phyloP scores from a whole-genome alignment of 176 grass and related monocot species.

The Alopecurus myosuroides region DNA sequence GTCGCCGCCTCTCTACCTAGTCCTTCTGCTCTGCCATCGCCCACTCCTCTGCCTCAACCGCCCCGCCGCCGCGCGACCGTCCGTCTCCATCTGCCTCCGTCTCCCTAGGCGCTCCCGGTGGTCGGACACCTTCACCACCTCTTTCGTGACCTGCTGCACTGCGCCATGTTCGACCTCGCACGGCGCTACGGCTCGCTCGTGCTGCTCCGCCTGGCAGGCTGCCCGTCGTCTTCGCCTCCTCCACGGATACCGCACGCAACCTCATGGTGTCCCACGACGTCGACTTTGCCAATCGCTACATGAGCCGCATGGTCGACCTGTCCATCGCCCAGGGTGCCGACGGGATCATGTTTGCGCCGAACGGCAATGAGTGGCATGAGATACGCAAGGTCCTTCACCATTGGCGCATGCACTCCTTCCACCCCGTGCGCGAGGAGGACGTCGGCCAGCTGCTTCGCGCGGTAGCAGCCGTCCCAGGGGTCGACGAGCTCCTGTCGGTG shows the following conservation, averaged over 20 bases:
- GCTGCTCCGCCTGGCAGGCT: conserved; percentile 37
- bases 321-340: neutral
- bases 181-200: conserved; percentile 17
- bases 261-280: neutral
- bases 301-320: neutral
- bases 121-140: conserved; percentile 39
- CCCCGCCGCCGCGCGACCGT: neutral
- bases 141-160: conserved; percentile 13
- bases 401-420: neutral
- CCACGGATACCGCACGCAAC: conserved; percentile 20
- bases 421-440: no score
- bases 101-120: conserved; percentile 24
- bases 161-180: conserved; percentile 15
- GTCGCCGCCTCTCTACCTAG: neutral
- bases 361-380: neutral
- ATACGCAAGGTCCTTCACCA: neutral
- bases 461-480: neutral
- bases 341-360: conserved; percentile 19
- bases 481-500: neutral
- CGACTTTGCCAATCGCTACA: neutral
- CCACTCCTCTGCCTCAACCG: neutral
- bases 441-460: neutral
- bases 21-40: neutral
- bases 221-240: conserved; percentile 31
- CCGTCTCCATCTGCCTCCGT: conserved; percentile 30